A percentile compares a stretch with the other conserved stretches of the same genome.
phyloP scores from a whole-genome alignment of 495 filamentous ascomycete genomes.

The Tuber brumale region DNA sequence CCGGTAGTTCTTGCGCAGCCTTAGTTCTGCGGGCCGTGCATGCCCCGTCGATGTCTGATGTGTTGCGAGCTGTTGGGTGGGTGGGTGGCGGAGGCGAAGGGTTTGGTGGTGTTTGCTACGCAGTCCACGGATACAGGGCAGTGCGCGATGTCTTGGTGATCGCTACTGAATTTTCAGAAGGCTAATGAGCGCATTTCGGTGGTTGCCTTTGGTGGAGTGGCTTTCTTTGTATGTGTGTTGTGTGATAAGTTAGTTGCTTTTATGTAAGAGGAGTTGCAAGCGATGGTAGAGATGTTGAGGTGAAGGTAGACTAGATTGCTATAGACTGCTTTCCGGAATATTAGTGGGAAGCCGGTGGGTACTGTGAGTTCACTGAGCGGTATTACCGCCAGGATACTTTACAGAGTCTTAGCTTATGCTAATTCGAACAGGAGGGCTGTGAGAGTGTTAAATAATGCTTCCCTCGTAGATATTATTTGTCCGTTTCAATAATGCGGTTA shows the following conservation, averaged over 20 bases:
- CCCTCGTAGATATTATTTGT: background rate
- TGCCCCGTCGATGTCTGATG: background rate
- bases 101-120: background rate
- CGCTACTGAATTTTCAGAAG: background rate
- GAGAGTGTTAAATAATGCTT: background rate
- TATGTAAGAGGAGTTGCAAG: background rate
- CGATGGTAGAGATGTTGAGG: background rate
- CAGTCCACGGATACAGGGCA: too few species aligned
- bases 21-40: background rate
- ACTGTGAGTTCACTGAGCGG: background rate
- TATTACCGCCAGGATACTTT: background rate
- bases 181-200: background rate
- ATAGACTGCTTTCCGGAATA: background rate
- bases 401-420: background rate
- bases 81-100: too few species aligned
- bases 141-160: background rate
- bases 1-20: too few species aligned
- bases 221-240: background rate
- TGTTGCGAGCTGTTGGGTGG: too few species aligned
- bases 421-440: background rate
- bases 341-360: background rate
- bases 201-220: background rate
- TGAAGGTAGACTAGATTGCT: background rate
- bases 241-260: background rate
- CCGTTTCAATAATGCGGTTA: background rate